Conservation (phyloP, 2,329 filamentous ascomycete genomes). For the Pestalotiopsis sp. region DNA sequence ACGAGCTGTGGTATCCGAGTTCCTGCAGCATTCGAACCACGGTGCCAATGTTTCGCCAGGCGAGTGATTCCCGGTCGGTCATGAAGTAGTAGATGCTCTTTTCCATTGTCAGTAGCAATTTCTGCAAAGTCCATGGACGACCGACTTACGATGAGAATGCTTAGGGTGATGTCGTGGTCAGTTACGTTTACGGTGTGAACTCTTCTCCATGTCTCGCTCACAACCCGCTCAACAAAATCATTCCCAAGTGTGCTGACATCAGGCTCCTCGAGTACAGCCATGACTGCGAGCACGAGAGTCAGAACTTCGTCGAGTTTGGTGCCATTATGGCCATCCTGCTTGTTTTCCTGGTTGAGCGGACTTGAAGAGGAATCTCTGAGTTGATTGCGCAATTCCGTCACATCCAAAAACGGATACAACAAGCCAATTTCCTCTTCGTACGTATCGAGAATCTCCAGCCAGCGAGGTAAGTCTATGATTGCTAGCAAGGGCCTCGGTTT, state of each 20-base stretch:
- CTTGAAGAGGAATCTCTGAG: background rate
- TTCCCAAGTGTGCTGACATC: background rate
- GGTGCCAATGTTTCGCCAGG: conserved; percentile 9
- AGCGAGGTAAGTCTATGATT: background rate
- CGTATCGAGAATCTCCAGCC: conserved; percentile 2
- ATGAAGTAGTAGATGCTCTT: conserved; percentile 15
- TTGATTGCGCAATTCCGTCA: background rate
- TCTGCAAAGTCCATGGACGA: background rate
- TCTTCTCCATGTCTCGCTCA: background rate
- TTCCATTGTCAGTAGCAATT: background rate
- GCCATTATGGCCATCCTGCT: background rate
- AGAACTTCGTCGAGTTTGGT: conserved; percentile 4
- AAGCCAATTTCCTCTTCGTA: conserved; percentile 12
- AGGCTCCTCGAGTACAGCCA: conserved; percentile 9
- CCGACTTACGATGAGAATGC: conserved; percentile 5
- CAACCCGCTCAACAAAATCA: background rate
- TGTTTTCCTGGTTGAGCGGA: background rate
- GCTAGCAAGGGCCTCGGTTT: background rate
- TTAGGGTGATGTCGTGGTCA: background rate
- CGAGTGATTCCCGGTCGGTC: conserved; percentile 8
- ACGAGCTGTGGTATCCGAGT: conserved; percentile 15
- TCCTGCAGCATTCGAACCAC: conserved; percentile 10
- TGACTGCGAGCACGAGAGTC: background rate
- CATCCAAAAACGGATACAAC: conserved; percentile 8
- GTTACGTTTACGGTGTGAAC: background rate